Conservation (phyloP, 352 stramenopile genomes). For the Phytopythium chamaehyphon region DNA sequence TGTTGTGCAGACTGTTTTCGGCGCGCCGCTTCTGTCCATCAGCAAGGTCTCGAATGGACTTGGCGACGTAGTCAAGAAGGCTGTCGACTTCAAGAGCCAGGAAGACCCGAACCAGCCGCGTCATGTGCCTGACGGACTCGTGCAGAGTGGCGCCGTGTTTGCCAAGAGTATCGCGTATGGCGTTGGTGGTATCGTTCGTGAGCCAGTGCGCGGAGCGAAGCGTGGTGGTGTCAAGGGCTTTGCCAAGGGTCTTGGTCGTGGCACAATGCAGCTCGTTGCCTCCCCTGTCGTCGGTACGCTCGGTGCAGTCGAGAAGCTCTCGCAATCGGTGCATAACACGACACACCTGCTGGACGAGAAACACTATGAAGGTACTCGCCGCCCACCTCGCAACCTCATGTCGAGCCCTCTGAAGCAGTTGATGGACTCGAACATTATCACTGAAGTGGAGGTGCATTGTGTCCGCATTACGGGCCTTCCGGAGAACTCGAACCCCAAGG, state of each 20-base stretch:
- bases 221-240: constrained; percentile 74
- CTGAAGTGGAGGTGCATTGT: constrained; percentile 77
- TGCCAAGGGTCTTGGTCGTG: constrained; percentile 73
- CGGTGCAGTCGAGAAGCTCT: constrained; percentile 80
- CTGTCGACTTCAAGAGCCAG: constrained; percentile 76
- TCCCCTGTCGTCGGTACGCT: constrained; percentile 82
- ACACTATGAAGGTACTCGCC: constrained; percentile 65
- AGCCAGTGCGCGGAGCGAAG: constrained; percentile 76
- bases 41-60: constrained; percentile 84
- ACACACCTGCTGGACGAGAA: constrained; percentile 85
- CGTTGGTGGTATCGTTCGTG: constrained; percentile 75
- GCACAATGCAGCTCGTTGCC: constrained; percentile 72
- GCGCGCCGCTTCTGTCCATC: constrained; percentile 66
- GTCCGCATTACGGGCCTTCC: constrained; percentile 64
- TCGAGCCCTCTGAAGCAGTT: constrained; percentile 61
- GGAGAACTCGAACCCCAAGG: constrained; percentile 64
- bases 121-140: constrained; percentile 69
- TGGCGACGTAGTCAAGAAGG: constrained; percentile 84
- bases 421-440: constrained; percentile 83
- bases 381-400: constrained; percentile 63
- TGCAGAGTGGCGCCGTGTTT: constrained; percentile 73
- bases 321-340: constrained; percentile 81
- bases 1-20: constrained; percentile 77
- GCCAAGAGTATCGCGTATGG: constrained; percentile 76
- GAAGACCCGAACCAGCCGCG: constrained; percentile 62